Evolutionary conservation across 305 asterid genomes (phyloP).

Genomic region (Ilex paraguariensis): DNA sequence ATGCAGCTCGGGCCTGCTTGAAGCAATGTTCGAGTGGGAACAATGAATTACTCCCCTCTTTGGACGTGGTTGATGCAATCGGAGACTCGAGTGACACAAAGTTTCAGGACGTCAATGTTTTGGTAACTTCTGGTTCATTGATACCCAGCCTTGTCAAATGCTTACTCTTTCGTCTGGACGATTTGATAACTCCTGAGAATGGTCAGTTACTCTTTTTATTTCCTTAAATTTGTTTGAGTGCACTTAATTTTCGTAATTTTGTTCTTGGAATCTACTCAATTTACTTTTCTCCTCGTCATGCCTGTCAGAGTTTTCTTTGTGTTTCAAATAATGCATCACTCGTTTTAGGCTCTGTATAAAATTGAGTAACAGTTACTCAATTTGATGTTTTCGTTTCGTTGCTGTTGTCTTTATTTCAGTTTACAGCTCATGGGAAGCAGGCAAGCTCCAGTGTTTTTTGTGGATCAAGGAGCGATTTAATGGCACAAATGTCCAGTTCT

Average conservation of each 20-base stretch:
- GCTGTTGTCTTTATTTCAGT: constrained; percentile 30
- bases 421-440: constrained; percentile 89
- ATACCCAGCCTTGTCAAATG: constrained; percentile 94
- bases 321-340: too few species aligned
- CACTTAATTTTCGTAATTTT: not conserved
- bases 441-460: constrained; percentile 75
- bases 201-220: constrained; percentile 44
- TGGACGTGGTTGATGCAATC: constrained; percentile 23
- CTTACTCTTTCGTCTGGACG: constrained; percentile 69
- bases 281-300: too few species aligned
- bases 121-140: constrained; percentile 90
- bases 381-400: not conserved
- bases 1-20: constrained; percentile 76
- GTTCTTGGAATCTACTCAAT: too few species aligned
- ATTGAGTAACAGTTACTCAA: too few species aligned
- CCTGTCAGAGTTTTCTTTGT: too few species aligned
- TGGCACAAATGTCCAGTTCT: constrained; percentile 59
- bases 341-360: too few species aligned
- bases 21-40: constrained; percentile 66
- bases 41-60: constrained; percentile 25
- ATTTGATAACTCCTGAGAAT: constrained; percentile 51
- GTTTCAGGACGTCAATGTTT: constrained; percentile 59
- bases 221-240: not conserved
- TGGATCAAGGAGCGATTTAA: constrained; percentile 72
- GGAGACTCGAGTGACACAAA: constrained; percentile 14